phyloP scores from a whole-genome alignment of 306 rosid species.

The Trifolium repens region DNA sequence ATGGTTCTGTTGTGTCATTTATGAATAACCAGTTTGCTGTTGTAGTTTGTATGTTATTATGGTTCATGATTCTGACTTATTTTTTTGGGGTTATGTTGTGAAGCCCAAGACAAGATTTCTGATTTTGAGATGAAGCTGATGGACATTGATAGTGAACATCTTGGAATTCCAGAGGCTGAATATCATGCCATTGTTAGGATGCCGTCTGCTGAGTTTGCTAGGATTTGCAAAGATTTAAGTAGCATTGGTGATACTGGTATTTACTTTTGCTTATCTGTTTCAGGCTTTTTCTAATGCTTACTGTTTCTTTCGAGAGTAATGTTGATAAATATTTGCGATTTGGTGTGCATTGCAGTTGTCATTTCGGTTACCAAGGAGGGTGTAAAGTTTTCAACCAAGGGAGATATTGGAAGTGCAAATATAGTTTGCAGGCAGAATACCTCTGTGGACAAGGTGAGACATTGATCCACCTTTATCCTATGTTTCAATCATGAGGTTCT shows the following conservation, averaged over 20 bases:
- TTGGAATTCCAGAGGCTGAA: constrained; percentile 94
- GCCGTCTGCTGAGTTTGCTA: constrained; percentile 89
- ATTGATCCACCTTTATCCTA: background rate
- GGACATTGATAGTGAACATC: constrained; percentile 98
- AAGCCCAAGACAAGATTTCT: constrained; percentile 80
- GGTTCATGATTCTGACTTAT: background rate
- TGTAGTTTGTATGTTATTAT: background rate
- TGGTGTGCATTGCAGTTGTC: constrained; percentile 65
- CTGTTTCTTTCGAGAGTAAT: background rate
- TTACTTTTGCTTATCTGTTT: background rate
- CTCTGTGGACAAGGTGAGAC: constrained; percentile 85
- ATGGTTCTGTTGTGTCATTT: background rate
- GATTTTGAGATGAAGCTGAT: constrained; percentile 98
- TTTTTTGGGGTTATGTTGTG: background rate
- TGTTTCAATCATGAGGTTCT: background rate
- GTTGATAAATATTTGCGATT: background rate
- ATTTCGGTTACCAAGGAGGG: constrained; percentile 94
- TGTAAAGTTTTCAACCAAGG: constrained; percentile 92
- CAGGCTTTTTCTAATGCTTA: background rate
- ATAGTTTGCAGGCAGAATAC: constrained; percentile 94
- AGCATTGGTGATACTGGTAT: constrained; percentile 97
- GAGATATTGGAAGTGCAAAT: constrained; percentile 92
- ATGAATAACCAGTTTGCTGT: background rate
- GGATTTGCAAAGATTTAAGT: constrained; percentile 90
- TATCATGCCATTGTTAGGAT: constrained; percentile 91